phyloP scores from a whole-genome alignment of 345 rosid genomes.

The Hibiscus mutabilis region DNA sequence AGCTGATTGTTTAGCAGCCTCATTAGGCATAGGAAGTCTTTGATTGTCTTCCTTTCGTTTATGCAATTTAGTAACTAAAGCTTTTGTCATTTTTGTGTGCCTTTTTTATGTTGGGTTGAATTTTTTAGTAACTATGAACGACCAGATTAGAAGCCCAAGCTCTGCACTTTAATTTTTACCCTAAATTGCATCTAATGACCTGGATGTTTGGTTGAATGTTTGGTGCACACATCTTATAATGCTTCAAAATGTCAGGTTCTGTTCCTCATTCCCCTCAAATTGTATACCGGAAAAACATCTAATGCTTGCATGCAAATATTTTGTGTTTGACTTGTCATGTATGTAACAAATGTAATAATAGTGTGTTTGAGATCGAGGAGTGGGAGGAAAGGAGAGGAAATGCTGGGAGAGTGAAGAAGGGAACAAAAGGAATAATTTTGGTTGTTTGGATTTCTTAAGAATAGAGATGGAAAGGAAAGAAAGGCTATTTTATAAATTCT shows the following conservation, averaged over 20 bases:
- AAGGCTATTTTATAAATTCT: no score
- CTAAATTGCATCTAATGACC: background rate
- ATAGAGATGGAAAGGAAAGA: no score
- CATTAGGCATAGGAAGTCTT: background rate
- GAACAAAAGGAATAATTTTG: no score
- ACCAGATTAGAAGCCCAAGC: background rate
- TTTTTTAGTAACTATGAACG: background rate
- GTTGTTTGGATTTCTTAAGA: no score
- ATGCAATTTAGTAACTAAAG: background rate
- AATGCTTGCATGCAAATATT: background rate
- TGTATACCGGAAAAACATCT: no score
- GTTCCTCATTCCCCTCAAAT: no score
- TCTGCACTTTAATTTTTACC: background rate
- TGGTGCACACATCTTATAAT: no score
- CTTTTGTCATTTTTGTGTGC: background rate
- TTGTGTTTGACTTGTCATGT: no score
- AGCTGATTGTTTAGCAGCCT: background rate
- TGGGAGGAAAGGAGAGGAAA: no score
- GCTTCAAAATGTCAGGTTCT: no score
- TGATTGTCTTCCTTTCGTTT: background rate
- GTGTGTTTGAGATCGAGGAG: no score
- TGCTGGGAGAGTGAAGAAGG: background rate
- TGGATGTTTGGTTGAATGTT: background rate
- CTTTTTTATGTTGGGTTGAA: background rate
- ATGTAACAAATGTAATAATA: no score